A percentile compares a stretch with the other conserved stretches of the same genome.
Conservation (phyloP, 352 stramenopile genomes). For the Phytophthora ohioensis region DNA sequence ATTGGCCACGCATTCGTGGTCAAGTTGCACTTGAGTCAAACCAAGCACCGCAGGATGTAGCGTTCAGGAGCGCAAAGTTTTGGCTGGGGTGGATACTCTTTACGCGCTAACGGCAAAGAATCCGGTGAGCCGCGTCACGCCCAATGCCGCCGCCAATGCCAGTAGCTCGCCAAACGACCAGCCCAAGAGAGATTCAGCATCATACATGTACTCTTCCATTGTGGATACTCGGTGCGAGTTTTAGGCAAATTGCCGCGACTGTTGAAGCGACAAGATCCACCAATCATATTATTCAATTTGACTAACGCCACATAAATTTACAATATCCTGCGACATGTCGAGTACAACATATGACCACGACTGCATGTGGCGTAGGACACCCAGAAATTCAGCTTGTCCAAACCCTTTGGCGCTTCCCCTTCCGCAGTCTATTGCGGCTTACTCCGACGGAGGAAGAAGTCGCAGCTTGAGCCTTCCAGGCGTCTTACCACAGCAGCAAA, state of each 20-base stretch:
- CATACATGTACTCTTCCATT: constrained; percentile 1
- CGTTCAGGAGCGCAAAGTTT: constrained; percentile 18
- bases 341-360: neutral
- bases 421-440: constrained; percentile 35
- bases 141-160: too few species aligned
- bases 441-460: constrained; percentile 16
- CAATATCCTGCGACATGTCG: constrained; percentile 20
- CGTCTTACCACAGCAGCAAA: neutral
- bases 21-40: constrained; percentile 25
- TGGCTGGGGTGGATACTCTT: constrained; percentile 26
- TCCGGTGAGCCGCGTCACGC: neutral
- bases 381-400: constrained; percentile 53
- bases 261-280: constrained; percentile 3
- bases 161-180: neutral
- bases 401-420: constrained; percentile 21
- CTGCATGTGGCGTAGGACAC: constrained; percentile 15
- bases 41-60: constrained; percentile 17
- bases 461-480: neutral
- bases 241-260: neutral
- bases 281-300: constrained; percentile 1
- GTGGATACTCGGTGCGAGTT: constrained; percentile 1
- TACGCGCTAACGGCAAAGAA: constrained; percentile 6
- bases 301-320: constrained; percentile 13
- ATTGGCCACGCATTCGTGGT: neutral
- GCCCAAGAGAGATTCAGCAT: neutral